Percentiles rank a stretch among this genome's conserved stretches.
phyloP scores from a whole-genome alignment of 108 stramenopile genomes.

The Aurantiochytrium sp. region DNA sequence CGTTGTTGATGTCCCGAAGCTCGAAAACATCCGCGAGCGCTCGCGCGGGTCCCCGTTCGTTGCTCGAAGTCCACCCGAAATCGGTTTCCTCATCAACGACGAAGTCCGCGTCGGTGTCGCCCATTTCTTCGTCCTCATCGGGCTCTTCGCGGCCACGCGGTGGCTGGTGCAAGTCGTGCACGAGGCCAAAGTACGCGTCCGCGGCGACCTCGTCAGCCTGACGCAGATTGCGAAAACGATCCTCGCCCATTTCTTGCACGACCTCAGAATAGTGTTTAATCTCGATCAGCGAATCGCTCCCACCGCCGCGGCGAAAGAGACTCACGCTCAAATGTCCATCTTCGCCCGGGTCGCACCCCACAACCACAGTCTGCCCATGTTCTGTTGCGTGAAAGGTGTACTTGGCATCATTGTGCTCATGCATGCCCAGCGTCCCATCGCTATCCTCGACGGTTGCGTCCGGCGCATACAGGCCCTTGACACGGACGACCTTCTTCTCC shows the following conservation, averaged over 20 bases:
- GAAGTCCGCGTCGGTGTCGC: neutral
- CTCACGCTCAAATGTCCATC: neutral
- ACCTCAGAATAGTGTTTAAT: neutral
- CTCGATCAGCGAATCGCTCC: neutral
- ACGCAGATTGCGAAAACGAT: neutral
- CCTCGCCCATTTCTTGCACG: neutral
- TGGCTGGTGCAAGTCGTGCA: neutral
- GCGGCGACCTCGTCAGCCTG: neutral
- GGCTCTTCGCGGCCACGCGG: neutral
- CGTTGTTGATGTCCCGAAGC: neutral
- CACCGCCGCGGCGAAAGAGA: neutral
- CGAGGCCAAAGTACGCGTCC: neutral
- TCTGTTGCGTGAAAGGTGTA: neutral
- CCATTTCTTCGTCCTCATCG: neutral
- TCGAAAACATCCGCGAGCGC: neutral
- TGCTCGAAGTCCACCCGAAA: too few relatives aligned
- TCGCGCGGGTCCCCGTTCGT: neutral
- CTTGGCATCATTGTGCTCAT: neutral
- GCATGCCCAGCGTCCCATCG: neutral
- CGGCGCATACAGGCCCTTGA: neutral
- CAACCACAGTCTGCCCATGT: neutral
- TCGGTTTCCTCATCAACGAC: neutral
- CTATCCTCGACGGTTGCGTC: neutral
- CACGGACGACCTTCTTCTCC: neutral
- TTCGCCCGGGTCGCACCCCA: neutral